Conservation (phyloP, 371 early-diverging fungal genomes). For the Saksenaea oblongispora region DNA sequence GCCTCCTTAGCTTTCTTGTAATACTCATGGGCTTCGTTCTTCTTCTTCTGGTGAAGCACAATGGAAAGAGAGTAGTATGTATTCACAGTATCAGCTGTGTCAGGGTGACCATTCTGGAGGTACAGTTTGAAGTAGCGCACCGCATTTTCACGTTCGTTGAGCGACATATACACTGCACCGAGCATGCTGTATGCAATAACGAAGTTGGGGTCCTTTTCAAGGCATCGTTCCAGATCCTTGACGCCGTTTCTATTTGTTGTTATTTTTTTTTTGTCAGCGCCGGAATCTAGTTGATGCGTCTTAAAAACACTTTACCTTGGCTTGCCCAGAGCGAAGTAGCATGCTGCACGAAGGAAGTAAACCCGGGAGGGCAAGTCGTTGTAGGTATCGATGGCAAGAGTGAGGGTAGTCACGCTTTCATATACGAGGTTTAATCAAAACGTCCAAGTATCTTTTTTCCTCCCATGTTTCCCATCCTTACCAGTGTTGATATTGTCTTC, state of each 20-base stretch:
- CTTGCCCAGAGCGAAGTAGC: constrained; percentile 58
- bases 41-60: constrained; percentile 52
- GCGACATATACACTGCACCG: constrained; percentile 58
- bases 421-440: background rate
- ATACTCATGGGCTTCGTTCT: constrained; percentile 52
- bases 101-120: constrained; percentile 56
- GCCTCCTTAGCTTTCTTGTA: constrained; percentile 56
- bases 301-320: constrained; percentile 35
- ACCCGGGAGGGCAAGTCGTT: constrained; percentile 60
- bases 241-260: constrained; percentile 42
- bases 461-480: constrained; percentile 19
- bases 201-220: constrained; percentile 54
- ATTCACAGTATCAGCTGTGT: constrained; percentile 59
- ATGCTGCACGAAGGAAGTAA: constrained; percentile 62
- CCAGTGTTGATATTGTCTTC: constrained; percentile 67
- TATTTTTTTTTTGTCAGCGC: background rate
- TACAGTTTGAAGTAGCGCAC: constrained; percentile 58
- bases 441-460: background rate
- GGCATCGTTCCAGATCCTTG: constrained; percentile 60
- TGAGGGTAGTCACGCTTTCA: constrained; percentile 58
- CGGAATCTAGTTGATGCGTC: background rate
- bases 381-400: constrained; percentile 62
- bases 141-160: constrained; percentile 58
- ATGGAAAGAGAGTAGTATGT: constrained; percentile 60
- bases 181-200: constrained; percentile 57